These are phyloP conservation scores for Reticulascus tulasneorum DNA, from an alignment of 2,329 filamentous ascomycete species.

Conservation along the genomic window DNA sequence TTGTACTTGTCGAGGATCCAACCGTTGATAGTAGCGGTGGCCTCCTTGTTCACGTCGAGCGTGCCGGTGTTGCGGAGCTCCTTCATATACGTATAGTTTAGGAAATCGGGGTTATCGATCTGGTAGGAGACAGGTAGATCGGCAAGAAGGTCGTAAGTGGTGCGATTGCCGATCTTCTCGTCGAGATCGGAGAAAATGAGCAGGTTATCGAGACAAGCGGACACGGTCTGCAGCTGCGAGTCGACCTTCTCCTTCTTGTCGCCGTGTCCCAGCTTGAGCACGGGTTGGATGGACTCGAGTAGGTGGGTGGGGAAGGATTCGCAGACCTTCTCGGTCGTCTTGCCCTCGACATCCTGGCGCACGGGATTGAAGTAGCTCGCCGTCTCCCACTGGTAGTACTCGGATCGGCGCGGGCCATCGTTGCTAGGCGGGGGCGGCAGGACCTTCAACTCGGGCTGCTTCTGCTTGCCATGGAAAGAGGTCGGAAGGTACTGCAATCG, in stretches of 20 bases:
- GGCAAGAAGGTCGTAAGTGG: conserved; percentile 40
- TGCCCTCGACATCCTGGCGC: conserved; percentile 11
- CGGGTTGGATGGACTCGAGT: conserved; percentile 22
- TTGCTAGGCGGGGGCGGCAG: conserved; percentile 1
- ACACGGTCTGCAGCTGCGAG: conserved; percentile 47
- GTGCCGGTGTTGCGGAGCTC: conserved; percentile 28
- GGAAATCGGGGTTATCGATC: conserved; percentile 28
- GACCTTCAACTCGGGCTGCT: conserved; percentile 1
- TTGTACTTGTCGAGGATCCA: conserved; percentile 56
- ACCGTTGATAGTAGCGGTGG: conserved; percentile 31
- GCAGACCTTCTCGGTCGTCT: conserved; percentile 19
- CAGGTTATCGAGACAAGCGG: conserved; percentile 43
- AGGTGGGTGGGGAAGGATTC: conserved; percentile 21
- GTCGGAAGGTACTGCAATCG: no score
- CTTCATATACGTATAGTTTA: conserved; percentile 36
- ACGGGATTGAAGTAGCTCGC: conserved; percentile 22
- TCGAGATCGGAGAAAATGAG: conserved; percentile 50
- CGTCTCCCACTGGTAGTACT: conserved; percentile 19
- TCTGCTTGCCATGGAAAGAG: background rate
- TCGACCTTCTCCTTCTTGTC: conserved; percentile 35
- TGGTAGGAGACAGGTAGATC: conserved; percentile 38
- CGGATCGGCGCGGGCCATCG: conserved; percentile 5
- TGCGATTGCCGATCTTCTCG: conserved; percentile 37
- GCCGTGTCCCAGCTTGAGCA: conserved; percentile 45
- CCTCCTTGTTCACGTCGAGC: conserved; percentile 24